These are phyloP conservation scores for Colletotrichum sp. DNA, from an alignment of 2,329 filamentous ascomycete species.

Conservation along the genomic window DNA sequence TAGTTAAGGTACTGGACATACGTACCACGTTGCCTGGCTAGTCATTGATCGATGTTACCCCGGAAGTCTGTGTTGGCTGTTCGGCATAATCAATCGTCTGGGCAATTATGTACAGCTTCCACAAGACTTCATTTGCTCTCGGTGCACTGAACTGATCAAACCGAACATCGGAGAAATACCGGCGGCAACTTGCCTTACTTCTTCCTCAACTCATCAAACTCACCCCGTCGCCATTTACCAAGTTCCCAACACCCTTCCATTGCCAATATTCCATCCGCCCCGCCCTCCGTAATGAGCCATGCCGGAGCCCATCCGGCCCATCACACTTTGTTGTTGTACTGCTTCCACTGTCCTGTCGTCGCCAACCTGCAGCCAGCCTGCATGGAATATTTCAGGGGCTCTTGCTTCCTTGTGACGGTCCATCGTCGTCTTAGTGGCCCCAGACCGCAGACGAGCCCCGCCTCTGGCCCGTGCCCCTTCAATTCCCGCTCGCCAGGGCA, in stretches of 20 bases:
- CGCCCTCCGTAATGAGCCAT: constrained; percentile 6
- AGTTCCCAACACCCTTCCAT: neutral
- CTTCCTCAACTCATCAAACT: constrained; percentile 8
- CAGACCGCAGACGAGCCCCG: neutral
- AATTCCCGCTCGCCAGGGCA: neutral
- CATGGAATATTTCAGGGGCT: neutral
- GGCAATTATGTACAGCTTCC: neutral
- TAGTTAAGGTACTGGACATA: neutral
- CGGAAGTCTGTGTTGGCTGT: neutral
- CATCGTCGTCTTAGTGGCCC: neutral
- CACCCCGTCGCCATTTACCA: neutral
- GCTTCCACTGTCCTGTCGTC: neutral
- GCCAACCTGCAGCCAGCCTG: neutral
- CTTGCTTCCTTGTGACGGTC: neutral
- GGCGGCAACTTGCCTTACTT: neutral
- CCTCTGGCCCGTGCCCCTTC: neutral
- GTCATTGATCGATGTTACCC: neutral
- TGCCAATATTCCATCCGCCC: neutral
- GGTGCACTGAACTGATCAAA: neutral
- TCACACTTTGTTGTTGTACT: neutral
- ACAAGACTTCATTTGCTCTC: neutral
- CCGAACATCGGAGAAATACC: neutral
- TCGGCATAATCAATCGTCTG: neutral
- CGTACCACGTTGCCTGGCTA: neutral
- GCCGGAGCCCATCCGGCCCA: neutral